Base-by-base conservation (phyloP, 164 flowering plant genomes). In the Vitis vinifera region DNA sequence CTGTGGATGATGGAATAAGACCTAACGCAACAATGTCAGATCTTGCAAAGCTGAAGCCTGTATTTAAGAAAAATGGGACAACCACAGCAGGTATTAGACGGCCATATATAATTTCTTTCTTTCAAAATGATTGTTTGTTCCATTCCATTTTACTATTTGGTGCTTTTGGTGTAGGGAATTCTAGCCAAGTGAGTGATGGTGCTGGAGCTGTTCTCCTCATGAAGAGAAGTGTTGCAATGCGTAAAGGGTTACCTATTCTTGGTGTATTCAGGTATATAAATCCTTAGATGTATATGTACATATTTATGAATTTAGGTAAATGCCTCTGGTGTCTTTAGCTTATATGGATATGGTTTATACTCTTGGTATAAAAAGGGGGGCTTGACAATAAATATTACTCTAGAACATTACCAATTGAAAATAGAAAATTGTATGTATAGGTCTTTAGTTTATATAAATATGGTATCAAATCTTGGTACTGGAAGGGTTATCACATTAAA, bases 111-210 rank as follows among this genome's bases (percentile, higher is more conserved):
- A 57, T 59, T 55, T 51, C 8, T 23, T 15, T 31, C 47, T 67
- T 44, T 59, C 65, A 9, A 10, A 47, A 67, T 62, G 10, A 48
- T 37, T 37, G 15, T 31, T 62, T 51, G 9, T 2, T n/a, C 57
- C 16, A n/a, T 17, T 17, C 13, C 29, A 66, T n/a, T 65, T 53
- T 50, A 14, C 31, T 64, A 51, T 68, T 49, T 73, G 48, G 30
- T 55, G 19, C 17, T 48, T 73, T 9, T 68, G 2, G 23, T 66
- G 59, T 62, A 96, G 97, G 99, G 49, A 96, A 92, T 74, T 89
- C 99, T 50, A 93, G 98, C 76, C 99, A 96, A 78, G 93, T 96
- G 50, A 96, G 85, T 89, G 99, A 96, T 88, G 99, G 97, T 70
- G 98, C 98, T 79, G 97, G 94, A 71, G 98, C 97, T 50, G 97